Conservation (phyloP, 805 yeast species). For the Metschnikowia koreensis region DNA sequence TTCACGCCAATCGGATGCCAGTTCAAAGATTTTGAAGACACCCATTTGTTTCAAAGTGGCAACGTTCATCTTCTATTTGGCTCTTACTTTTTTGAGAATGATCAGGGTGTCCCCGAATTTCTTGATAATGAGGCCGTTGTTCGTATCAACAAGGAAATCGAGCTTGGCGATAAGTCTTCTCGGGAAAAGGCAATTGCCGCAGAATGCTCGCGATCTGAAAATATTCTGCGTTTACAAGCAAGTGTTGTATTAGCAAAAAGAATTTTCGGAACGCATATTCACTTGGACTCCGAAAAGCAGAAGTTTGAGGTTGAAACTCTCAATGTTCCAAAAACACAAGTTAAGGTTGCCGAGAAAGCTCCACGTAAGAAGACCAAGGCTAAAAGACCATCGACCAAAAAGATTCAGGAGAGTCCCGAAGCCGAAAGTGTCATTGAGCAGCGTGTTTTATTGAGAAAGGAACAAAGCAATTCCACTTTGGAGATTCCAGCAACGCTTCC, state of each 20-base stretch:
- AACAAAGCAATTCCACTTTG: not conserved
- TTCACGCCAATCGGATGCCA: conserved; percentile 53
- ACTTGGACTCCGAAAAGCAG: conserved; percentile 6
- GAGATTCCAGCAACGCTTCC: conserved; percentile 16
- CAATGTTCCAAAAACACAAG: conserved; percentile 13
- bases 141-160: conserved; percentile 14
- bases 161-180: conserved; percentile 10
- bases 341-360: not conserved
- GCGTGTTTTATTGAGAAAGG: not conserved
- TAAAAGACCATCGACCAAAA: not conserved
- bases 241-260: conserved; percentile 24
- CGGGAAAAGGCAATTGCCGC: conserved; percentile 9
- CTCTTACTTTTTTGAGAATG: conserved; percentile 15
- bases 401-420: not conserved
- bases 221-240: conserved; percentile 27
- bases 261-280: conserved; percentile 17
- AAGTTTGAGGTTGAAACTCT: conserved; percentile 9
- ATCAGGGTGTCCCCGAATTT: conserved; percentile 19
- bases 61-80: conserved; percentile 24
- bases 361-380: conserved; percentile 4
- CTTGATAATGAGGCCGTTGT: conserved; percentile 22
- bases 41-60: conserved; percentile 34
- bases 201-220: conserved; percentile 24
- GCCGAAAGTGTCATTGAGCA: not conserved
- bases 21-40: conserved; percentile 63